These are phyloP conservation scores for Whalleya microplaca DNA, from an alignment of 2,329 filamentous ascomycete species.

Conservation along the genomic window DNA sequence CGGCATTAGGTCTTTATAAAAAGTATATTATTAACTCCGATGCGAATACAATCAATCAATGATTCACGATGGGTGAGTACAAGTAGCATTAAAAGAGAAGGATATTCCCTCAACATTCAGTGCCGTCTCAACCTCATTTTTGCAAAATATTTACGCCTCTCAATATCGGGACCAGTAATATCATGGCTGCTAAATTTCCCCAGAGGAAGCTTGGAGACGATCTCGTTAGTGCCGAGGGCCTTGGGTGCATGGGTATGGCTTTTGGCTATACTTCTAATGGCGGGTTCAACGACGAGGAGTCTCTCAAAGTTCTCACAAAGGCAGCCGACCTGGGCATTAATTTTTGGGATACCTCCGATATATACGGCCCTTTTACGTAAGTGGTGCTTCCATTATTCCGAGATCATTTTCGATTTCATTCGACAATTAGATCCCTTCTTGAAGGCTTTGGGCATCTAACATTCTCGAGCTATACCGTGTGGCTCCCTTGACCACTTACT, in stretches of 20 bases:
- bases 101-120: not conserved
- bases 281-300: conserved; percentile 33
- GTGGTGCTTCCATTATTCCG: not conserved
- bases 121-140: not conserved
- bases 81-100: too few species aligned
- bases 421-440: too few species aligned
- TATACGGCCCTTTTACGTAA: conserved; percentile 42
- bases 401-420: not conserved
- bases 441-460: too few species aligned
- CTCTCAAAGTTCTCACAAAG: conserved; percentile 29
- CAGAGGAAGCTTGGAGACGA: conserved; percentile 45
- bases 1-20: too few species aligned
- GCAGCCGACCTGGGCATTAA: conserved; percentile 33
- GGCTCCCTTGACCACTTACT: too few species aligned
- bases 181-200: conserved; percentile 37
- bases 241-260: conserved; percentile 51
- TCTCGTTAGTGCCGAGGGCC: conserved; percentile 47
- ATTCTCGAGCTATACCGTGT: too few species aligned
- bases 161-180: not conserved
- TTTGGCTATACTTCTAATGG: conserved; percentile 38
- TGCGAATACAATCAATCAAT: too few species aligned
- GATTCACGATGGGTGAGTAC: too few species aligned
- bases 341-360: conserved; percentile 38
- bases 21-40: too few species aligned
- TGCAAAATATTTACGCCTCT: not conserved